phyloP scores from a whole-genome alignment of 2,329 filamentous ascomycete species.

The Fonsecaea multimorphosa region DNA sequence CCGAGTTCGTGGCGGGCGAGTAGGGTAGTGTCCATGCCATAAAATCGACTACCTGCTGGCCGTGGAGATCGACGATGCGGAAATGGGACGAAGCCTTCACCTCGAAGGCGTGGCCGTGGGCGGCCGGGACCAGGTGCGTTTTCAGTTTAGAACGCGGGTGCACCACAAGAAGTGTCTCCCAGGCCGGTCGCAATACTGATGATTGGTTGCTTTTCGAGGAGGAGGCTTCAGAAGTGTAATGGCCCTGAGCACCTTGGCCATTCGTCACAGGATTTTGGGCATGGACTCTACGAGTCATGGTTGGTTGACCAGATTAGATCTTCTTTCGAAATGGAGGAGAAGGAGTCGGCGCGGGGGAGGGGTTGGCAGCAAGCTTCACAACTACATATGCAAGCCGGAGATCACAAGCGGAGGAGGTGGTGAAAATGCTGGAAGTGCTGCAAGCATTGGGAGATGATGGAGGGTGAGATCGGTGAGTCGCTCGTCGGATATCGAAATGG shows the following conservation, averaged over 20 bases:
- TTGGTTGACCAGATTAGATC: neutral
- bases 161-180: constrained; percentile 11
- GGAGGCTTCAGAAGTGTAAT: neutral
- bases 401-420: neutral
- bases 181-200: neutral
- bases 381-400: neutral
- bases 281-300: neutral
- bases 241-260: neutral
- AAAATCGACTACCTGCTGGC: constrained; percentile 50
- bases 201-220: neutral
- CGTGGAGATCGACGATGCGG: constrained; percentile 49
- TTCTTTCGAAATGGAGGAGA: neutral
- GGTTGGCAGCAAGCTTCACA: neutral
- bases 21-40: constrained; percentile 46
- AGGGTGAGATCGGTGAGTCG: neutral
- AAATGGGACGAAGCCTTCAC: constrained; percentile 47
- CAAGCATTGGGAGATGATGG: neutral
- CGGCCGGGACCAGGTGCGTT: constrained; percentile 30
- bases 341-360: neutral
- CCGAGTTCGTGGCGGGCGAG: constrained; percentile 24
- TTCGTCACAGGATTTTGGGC: neutral
- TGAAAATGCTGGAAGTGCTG: neutral
- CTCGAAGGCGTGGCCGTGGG: constrained; percentile 43
- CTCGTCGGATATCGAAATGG: neutral
- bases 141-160: constrained; percentile 17